phyloP scores from a whole-genome alignment of 306 rosid genomes.

The Dalbergia cochinchinensis region DNA sequence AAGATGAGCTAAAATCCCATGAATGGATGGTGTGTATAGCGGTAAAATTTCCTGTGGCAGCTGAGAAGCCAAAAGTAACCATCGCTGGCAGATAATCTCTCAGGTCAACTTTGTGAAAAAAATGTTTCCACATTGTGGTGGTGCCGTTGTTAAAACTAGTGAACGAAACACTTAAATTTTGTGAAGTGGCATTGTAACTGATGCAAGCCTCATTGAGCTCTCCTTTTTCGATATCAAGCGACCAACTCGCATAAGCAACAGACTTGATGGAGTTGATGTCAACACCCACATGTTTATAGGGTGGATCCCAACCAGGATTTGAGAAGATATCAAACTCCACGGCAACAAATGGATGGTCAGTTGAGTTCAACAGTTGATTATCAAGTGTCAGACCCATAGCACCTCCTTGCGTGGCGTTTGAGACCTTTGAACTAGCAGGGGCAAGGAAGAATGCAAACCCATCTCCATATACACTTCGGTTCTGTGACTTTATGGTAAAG shows the following conservation, averaged over 20 bases:
- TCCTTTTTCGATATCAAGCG: conserved; percentile 33
- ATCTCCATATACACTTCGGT: not conserved
- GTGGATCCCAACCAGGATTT: conserved; percentile 39
- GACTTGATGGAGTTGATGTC: conserved; percentile 51
- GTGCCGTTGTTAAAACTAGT: conserved; percentile 28
- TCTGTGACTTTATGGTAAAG: conserved; percentile 45
- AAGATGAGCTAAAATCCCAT: conserved; percentile 48
- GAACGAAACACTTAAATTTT: conserved; percentile 46
- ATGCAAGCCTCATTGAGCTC: conserved; percentile 48
- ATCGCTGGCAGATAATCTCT: conserved; percentile 44
- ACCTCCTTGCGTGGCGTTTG: conserved; percentile 29
- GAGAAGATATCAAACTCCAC: conserved; percentile 59
- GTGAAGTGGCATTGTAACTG: conserved; percentile 47
- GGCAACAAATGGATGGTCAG: conserved; percentile 49
- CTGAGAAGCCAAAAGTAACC: conserved; percentile 58
- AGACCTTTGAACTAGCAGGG: conserved; percentile 28
- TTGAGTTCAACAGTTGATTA: not conserved
- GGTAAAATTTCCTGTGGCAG: conserved; percentile 32
- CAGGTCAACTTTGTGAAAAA: conserved; percentile 45
- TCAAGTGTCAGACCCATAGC: conserved; percentile 48
- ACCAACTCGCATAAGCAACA: conserved; percentile 45
- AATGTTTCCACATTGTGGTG: not conserved
- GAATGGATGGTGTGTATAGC: conserved; percentile 20
- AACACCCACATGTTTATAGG: conserved; percentile 54
- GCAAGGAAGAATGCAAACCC: conserved; percentile 63